Percentiles rank a stretch among this genome's conserved stretches.
These are phyloP conservation scores for Leucaena leucocephala DNA, from an alignment of 306 rosid genomes.

Conservation along the genomic window DNA sequence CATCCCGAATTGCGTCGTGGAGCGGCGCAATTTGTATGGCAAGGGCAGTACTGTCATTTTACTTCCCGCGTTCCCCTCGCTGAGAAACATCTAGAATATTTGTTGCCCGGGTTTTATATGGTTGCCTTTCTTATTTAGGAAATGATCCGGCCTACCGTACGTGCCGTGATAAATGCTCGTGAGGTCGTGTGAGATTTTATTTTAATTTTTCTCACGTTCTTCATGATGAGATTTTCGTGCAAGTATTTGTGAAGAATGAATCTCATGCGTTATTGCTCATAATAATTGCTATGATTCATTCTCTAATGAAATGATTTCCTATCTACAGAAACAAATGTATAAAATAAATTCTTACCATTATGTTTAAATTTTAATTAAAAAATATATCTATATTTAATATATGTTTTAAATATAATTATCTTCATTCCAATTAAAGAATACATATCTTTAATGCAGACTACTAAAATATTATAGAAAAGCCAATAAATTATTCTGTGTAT, in stretches of 20 bases:
- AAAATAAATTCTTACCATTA: no score
- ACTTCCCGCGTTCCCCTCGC: background rate
- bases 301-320: no score
- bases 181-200: background rate
- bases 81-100: background rate
- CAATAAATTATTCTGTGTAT: background rate
- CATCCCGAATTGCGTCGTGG: background rate
- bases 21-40: background rate
- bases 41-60: conserved; percentile 12
- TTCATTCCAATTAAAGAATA: no score
- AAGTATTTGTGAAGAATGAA: background rate
- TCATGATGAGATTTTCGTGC: background rate
- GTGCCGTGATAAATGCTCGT: background rate
- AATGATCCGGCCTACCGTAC: background rate
- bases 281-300: no score
- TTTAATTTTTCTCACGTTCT: background rate
- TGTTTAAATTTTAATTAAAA: no score
- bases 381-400: no score
- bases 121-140: background rate
- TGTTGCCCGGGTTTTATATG: background rate
- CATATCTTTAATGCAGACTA: no score
- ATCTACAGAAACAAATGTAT: no score
- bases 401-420: no score
- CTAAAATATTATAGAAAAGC: background rate
- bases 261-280: no score